These are phyloP conservation scores for Anethum foeniculum DNA, from an alignment of 140 eudicot genomes.

Conservation along the genomic window DNA sequence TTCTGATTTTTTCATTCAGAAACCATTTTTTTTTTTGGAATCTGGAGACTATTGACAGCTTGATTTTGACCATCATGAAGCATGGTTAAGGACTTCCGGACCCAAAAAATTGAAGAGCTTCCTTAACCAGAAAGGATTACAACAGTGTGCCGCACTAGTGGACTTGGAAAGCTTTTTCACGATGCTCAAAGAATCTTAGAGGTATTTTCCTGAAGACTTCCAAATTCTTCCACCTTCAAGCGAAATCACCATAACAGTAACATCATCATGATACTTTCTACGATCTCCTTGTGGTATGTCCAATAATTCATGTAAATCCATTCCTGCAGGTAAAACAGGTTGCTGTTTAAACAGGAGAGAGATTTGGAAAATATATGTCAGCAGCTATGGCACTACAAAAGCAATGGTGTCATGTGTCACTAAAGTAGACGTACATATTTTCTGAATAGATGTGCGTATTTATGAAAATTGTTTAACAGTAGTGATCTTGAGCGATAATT, in stretches of 20 bases:
- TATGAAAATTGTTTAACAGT: not conserved
- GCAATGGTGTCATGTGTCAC: not conserved
- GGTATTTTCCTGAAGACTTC: conserved; percentile 96
- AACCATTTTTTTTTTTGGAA: conserved; percentile 19
- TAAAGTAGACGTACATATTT: not conserved
- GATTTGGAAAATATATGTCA: not conserved
- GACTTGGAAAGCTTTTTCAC: not conserved
- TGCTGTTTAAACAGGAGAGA: not conserved
- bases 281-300: conserved; percentile 97
- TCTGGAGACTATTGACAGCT: not conserved
- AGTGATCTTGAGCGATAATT: not conserved
- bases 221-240: conserved; percentile 87
- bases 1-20: conserved; percentile 24
- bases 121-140: conserved; percentile 4
- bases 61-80: conserved; percentile 1
- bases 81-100: not conserved
- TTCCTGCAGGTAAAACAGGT: conserved; percentile 41
- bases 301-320: conserved; percentile 94
- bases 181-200: conserved; percentile 21
- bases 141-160: conserved; percentile 9
- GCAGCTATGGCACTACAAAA: not conserved
- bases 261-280: conserved; percentile 94
- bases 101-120: conserved; percentile 10
- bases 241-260: conserved; percentile 90
- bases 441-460: not conserved